Percentiles rank a stretch among this genome's conserved stretches.
Conservation (phyloP, 495 filamentous ascomycete species). For the Diplogelasinospora grovesii region DNA sequence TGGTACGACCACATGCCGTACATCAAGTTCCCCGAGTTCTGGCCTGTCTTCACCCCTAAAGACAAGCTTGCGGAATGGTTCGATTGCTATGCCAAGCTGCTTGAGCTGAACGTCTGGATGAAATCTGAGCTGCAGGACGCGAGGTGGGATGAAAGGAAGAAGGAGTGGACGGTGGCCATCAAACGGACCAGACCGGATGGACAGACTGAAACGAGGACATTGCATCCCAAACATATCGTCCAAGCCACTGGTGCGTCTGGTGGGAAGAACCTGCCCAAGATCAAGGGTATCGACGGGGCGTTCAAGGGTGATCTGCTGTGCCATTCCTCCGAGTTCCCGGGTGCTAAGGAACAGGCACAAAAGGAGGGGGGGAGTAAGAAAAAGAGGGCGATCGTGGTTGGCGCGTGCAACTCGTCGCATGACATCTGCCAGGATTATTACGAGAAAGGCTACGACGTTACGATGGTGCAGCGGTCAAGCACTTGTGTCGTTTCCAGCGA, state of each 20-base stretch:
- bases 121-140: constrained; percentile 44
- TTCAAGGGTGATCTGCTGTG: constrained; percentile 57
- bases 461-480: constrained; percentile 70
- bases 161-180: constrained; percentile 57
- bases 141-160: constrained; percentile 46
- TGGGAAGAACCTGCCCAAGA: constrained; percentile 55
- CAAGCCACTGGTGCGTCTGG: constrained; percentile 70
- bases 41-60: constrained; percentile 70
- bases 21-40: constrained; percentile 57
- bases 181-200: constrained; percentile 43
- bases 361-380: constrained; percentile 30
- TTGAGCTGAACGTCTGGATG: constrained; percentile 79
- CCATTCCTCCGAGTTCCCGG: constrained; percentile 65
- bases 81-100: constrained; percentile 60
- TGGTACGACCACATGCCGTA: constrained; percentile 76
- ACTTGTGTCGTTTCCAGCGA: constrained; percentile 62
- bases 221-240: constrained; percentile 63
- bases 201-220: constrained; percentile 42
- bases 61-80: constrained; percentile 78
- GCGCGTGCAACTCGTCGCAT: constrained; percentile 73
- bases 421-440: constrained; percentile 80
- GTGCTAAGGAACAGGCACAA: constrained; percentile 35
- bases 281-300: constrained; percentile 53
- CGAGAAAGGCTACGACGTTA: constrained; percentile 79
- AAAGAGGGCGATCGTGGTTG: constrained; percentile 69